phyloP scores from a whole-genome alignment of 257 asterid genomes.

The Salvia rosmarinus region DNA sequence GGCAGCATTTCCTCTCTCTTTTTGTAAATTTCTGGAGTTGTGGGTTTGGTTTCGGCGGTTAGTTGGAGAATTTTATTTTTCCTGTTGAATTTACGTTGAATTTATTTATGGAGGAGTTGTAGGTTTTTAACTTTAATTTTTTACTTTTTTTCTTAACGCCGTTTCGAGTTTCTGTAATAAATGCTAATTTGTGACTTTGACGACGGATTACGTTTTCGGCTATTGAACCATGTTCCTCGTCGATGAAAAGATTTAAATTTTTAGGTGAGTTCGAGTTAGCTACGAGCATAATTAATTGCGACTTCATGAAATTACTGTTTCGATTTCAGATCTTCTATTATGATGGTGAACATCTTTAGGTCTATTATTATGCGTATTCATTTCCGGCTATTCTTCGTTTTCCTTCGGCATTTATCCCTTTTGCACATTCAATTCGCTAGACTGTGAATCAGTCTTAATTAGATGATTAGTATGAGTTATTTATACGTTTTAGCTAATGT shows the following conservation, averaged over 20 bases:
- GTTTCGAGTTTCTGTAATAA: conserved; percentile 12
- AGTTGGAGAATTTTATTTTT: neutral
- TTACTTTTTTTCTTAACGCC: conserved; percentile 1
- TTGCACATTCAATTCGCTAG: neutral
- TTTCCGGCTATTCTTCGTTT: neutral
- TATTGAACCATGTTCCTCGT: conserved; percentile 10
- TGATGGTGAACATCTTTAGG: neutral
- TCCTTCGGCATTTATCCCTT: neutral
- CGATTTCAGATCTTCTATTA: neutral
- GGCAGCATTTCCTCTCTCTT: neutral
- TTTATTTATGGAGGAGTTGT: neutral
- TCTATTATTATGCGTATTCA: neutral
- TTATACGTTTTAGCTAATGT: neutral
- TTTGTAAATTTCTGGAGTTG: conserved; percentile 15
- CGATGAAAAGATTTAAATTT: neutral
- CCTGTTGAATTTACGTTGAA: conserved; percentile 23
- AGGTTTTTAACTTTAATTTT: neutral
- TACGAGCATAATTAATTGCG: neutral
- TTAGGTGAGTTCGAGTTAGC: conserved; percentile 12
- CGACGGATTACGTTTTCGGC: neutral
- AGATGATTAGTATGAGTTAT: neutral
- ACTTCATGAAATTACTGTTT: conserved; percentile 16
- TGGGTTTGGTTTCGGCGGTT: conserved; percentile 28
- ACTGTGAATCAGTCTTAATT: neutral
- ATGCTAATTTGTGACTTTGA: conserved; percentile 13